Conservation (phyloP, 108 stramenopile genomes). For the Conticribra weissflogii region DNA sequence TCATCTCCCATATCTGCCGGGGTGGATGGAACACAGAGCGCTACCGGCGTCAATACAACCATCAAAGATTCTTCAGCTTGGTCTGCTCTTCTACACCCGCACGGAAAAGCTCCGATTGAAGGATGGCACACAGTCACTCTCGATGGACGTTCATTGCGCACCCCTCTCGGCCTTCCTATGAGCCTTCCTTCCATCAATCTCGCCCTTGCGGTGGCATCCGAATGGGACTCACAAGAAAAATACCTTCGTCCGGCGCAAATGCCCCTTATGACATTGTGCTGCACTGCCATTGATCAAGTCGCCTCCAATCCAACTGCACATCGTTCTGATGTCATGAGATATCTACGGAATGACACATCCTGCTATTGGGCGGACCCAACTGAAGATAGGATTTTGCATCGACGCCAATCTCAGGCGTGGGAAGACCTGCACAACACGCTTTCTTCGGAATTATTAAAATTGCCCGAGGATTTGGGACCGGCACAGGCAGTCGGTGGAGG, state of each 20-base stretch:
- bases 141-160: slow-evolving; percentile 75
- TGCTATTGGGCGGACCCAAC: slow-evolving; percentile 87
- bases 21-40: slow-evolving; percentile 83
- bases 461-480: slow-evolving; percentile 53
- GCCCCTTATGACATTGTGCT: slow-evolving; percentile 97
- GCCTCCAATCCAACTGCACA: slow-evolving; percentile 52
- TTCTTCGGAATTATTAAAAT: slow-evolving; percentile 22
- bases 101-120: background rate
- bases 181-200: slow-evolving; percentile 77
- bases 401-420: slow-evolving; percentile 71
- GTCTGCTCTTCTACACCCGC: slow-evolving; percentile 34
- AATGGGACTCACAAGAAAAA: slow-evolving; percentile 92
- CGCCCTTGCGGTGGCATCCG: slow-evolving; percentile 88
- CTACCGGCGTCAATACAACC: slow-evolving; percentile 63
- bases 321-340: slow-evolving; percentile 61
- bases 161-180: slow-evolving; percentile 78
- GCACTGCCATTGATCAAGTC: slow-evolving; percentile 90
- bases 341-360: slow-evolving; percentile 88
- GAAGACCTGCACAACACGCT: slow-evolving; percentile 64
- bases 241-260: slow-evolving; percentile 91
- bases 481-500: slow-evolving; percentile 66
- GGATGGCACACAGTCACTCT: slow-evolving; percentile 80
- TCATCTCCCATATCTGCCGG: slow-evolving; percentile 84
- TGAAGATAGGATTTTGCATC: slow-evolving; percentile 79
- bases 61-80: slow-evolving; percentile 32